phyloP scores from a whole-genome alignment of 345 rosid genomes.

The Microcos paniculata region DNA sequence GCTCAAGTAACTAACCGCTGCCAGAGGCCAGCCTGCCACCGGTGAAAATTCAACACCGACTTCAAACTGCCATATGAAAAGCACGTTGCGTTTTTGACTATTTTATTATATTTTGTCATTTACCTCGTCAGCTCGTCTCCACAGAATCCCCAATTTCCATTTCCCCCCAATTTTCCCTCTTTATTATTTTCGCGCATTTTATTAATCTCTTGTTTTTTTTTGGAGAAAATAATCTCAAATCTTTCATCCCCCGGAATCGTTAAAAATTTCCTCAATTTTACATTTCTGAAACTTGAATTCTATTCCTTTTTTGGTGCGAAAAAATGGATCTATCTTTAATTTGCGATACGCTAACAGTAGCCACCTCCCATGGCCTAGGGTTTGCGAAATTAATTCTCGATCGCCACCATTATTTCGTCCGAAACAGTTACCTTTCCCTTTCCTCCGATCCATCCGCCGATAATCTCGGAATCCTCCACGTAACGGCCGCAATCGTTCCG shows the following conservation, averaged over 20 bases:
- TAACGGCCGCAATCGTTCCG: constrained; percentile 36
- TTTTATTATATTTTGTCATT: not conserved
- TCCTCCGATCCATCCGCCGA: constrained; percentile 29
- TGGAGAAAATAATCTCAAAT: too few species aligned
- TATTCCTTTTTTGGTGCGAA: not conserved
- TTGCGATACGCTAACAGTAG: constrained; percentile 43
- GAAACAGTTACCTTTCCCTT: constrained; percentile 29
- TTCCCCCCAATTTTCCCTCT: not conserved
- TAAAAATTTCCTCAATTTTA: not conserved
- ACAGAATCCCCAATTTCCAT: not conserved
- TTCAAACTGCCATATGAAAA: not conserved
- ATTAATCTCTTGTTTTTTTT: not conserved
- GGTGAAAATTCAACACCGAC: not conserved
- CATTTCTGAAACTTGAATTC: not conserved
- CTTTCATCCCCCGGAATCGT: not conserved
- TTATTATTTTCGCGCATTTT: constrained; percentile 2
- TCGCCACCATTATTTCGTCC: constrained; percentile 24
- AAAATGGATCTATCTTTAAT: constrained; percentile 55
- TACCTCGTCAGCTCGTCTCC: not conserved
- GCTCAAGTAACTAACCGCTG: too few species aligned
- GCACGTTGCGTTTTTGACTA: constrained; percentile 12
- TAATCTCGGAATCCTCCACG: constrained; percentile 27
- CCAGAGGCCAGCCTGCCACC: not conserved
- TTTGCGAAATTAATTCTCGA: constrained; percentile 47
- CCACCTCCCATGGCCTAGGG: constrained; percentile 49